Conservation (phyloP, 768 basidiomycete species). For the Cyathus striatus region DNA sequence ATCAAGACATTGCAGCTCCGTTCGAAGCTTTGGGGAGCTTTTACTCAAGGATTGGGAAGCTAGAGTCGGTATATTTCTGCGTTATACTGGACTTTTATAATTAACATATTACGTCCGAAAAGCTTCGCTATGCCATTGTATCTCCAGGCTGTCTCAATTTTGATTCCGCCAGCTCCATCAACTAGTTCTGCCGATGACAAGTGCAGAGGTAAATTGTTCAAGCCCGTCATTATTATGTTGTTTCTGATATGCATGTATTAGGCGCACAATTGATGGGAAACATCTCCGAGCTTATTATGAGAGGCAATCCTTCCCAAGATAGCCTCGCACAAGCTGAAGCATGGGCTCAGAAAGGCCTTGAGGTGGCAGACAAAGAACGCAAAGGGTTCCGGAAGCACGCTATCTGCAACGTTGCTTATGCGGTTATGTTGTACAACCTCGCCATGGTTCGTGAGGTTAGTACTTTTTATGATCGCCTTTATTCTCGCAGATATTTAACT, state of each 20-base stretch:
- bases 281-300: conserved; percentile 38
- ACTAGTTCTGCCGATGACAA: conserved; percentile 38
- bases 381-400: conserved; percentile 18
- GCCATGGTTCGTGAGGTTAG: conserved; percentile 50
- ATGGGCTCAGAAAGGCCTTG: conserved; percentile 49
- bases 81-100: neutral
- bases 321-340: conserved; percentile 45
- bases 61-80: conserved; percentile 38
- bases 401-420: conserved; percentile 50
- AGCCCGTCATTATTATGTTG: neutral
- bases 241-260: conserved; percentile 9
- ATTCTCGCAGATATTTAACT: neutral
- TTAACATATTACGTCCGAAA: neutral
- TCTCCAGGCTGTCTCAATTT: conserved; percentile 56
- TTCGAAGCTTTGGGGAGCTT: conserved; percentile 62
- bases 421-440: conserved; percentile 57
- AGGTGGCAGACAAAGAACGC: conserved; percentile 21
- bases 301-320: conserved; percentile 23
- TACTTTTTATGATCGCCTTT: neutral
- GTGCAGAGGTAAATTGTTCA: conserved; percentile 46
- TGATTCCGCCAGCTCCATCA: conserved; percentile 44
- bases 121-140: conserved; percentile 66
- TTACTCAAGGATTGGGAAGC: conserved; percentile 49
- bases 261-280: conserved; percentile 44
- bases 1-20: conserved; percentile 60